Evolutionary conservation across 176 grass and related monocot genomes (phyloP).

Genomic region (Carex pumila): DNA sequence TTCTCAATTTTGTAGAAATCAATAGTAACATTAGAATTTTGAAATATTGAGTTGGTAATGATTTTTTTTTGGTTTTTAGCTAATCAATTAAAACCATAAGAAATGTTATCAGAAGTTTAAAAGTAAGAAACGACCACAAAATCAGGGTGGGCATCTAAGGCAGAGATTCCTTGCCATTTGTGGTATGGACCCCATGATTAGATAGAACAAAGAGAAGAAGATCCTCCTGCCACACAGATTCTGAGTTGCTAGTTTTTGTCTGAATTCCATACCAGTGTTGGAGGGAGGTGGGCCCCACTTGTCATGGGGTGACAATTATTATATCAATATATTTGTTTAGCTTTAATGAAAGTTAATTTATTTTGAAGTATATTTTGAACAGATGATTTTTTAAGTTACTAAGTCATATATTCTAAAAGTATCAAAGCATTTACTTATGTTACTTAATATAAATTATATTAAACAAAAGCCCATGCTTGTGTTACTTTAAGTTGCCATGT

Average conservation of each 20-base stretch:
- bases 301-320: neutral
- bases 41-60: no score
- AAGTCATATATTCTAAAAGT: neutral
- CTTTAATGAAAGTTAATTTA: neutral
- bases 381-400: neutral
- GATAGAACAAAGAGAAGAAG: neutral
- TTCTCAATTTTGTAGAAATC: no score
- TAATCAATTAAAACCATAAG: no score
- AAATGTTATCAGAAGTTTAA: no score
- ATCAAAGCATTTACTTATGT: neutral
- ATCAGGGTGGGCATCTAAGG: conserved; percentile 8
- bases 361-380: neutral
- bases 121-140: neutral
- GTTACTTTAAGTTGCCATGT: no score
- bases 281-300: neutral
- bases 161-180: conserved; percentile 10
- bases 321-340: neutral
- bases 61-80: no score
- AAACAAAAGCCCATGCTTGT: no score
- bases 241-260: neutral
- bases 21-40: no score
- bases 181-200: neutral
- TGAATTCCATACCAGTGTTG: neutral
- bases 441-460: neutral
- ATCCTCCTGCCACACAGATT: conserved; percentile 3